phyloP scores from a whole-genome alignment of 2,329 filamentous ascomycete genomes.

The Aspergillus nomiae region DNA sequence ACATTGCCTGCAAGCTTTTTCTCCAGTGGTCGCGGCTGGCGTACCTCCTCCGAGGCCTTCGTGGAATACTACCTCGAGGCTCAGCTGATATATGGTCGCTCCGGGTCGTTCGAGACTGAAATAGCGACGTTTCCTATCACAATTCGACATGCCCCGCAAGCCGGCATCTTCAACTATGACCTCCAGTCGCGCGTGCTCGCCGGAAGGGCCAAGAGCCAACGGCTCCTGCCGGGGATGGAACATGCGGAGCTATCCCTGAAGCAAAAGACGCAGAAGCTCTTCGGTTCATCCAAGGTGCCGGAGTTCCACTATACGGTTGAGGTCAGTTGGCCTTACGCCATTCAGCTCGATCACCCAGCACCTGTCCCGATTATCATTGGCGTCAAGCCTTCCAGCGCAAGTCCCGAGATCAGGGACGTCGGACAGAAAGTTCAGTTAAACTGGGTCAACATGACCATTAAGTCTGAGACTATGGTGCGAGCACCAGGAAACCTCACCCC shows the following conservation, averaged over 20 bases:
- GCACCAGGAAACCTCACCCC: conserved; percentile 12
- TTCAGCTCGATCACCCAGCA: conserved; percentile 23
- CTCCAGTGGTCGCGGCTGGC: not conserved
- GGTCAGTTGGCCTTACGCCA: conserved; percentile 26
- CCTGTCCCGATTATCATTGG: conserved; percentile 18
- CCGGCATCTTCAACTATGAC: not conserved
- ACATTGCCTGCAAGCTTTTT: conserved; percentile 20
- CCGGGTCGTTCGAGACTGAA: not conserved
- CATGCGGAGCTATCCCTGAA: conserved; percentile 32
- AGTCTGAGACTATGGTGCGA: conserved; percentile 11
- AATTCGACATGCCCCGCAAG: conserved; percentile 10
- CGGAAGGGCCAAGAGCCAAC: conserved; percentile 25
- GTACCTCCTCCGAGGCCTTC: conserved; percentile 21
- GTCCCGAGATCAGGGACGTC: conserved; percentile 15
- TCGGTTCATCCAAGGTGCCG: conserved; percentile 39
- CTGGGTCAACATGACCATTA: conserved; percentile 16
- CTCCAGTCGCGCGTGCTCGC: not conserved
- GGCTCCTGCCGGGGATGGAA: conserved; percentile 35
- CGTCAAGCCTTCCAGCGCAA: conserved; percentile 12
- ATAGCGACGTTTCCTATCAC: conserved; percentile 18
- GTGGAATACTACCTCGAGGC: conserved; percentile 44
- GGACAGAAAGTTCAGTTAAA: conserved; percentile 16
- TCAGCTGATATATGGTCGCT: conserved; percentile 17
- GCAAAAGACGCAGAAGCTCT: conserved; percentile 36
- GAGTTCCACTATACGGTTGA: conserved; percentile 28